A percentile compares a stretch with the other conserved stretches of the same genome.
phyloP scores from a whole-genome alignment of 2,329 filamentous ascomycete genomes.

The Pseudogymnoascus sp. region DNA sequence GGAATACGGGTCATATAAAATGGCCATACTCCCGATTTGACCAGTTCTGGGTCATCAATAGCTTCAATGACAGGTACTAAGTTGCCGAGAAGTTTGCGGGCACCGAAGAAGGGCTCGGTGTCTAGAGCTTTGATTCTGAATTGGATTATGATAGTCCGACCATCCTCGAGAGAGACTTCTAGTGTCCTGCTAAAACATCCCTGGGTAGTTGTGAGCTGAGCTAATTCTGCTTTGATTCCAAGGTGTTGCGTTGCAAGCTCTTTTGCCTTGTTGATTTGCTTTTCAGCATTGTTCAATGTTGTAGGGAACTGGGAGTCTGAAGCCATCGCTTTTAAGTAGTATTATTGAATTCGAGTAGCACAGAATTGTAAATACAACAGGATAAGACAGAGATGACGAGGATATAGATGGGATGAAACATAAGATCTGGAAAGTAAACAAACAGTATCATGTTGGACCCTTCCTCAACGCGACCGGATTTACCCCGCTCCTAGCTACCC shows the following conservation, averaged over 20 bases:
- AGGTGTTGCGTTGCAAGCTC: conserved; percentile 14
- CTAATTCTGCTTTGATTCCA: conserved; percentile 15
- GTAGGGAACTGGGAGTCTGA: neutral
- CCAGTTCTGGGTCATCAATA: conserved; percentile 16
- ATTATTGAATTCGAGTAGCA: neutral
- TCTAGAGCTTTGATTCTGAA: conserved; percentile 20
- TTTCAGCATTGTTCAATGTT: conserved; percentile 13
- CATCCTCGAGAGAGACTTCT: conserved; percentile 17
- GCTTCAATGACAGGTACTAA: conserved; percentile 18
- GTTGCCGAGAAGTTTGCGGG: conserved; percentile 16
- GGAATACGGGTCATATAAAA: conserved; percentile 21
- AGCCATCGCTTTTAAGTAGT: neutral
- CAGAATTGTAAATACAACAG: neutral
- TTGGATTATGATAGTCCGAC: conserved; percentile 18
- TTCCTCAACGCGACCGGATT: neutral
- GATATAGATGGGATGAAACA: neutral
- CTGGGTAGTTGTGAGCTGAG: conserved; percentile 16
- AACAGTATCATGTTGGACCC: neutral
- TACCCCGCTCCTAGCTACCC: neutral
- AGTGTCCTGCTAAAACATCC: conserved; percentile 22
- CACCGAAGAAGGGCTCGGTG: conserved; percentile 15
- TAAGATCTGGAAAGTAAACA: neutral
- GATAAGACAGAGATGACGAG: neutral
- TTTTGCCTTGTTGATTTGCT: conserved; percentile 16
- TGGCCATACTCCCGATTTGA: conserved; percentile 15